Conservation (phyloP, 225 moss, liverwort and hornwort genomes). For the Asterella californica region DNA sequence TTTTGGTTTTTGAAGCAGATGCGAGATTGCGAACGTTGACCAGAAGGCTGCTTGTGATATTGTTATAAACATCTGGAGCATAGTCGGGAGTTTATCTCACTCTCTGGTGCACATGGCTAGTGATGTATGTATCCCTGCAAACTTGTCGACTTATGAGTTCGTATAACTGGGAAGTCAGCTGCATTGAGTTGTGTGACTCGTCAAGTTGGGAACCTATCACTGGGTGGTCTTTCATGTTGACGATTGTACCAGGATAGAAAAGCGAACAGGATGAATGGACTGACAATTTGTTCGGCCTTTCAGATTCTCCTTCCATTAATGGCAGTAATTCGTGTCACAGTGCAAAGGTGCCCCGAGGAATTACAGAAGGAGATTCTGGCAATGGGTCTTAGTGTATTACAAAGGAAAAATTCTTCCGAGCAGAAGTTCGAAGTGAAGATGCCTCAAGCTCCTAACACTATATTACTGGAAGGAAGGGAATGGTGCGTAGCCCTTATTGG, state of each 20-base stretch:
- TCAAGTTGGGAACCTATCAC: background rate
- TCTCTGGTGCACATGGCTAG: conserved; percentile 31
- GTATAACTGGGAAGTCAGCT: background rate
- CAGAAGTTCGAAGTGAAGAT: conserved; percentile 7
- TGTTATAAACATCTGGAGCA: conserved; percentile 49
- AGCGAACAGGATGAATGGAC: background rate
- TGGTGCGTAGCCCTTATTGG: conserved; percentile 54
- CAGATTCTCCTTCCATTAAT: conserved; percentile 61
- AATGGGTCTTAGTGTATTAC: conserved; percentile 32
- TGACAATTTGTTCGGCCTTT: background rate
- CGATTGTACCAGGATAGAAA: background rate
- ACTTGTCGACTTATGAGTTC: background rate
- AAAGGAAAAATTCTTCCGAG: background rate
- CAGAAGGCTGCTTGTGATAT: conserved; percentile 42
- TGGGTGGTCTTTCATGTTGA: background rate
- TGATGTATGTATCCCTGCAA: conserved; percentile 40
- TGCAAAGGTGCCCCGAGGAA: conserved; percentile 48
- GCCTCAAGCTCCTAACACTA: background rate
- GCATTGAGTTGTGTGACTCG: background rate
- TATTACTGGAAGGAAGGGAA: conserved; percentile 26
- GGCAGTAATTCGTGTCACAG: conserved; percentile 50
- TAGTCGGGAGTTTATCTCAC: conserved; percentile 22
- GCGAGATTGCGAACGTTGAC: conserved; percentile 51
- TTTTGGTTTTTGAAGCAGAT: conserved; percentile 45
- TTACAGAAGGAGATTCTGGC: conserved; percentile 49